phyloP scores from a whole-genome alignment of 768 basidiomycete genomes.

The Cystoderma amianthinum region DNA sequence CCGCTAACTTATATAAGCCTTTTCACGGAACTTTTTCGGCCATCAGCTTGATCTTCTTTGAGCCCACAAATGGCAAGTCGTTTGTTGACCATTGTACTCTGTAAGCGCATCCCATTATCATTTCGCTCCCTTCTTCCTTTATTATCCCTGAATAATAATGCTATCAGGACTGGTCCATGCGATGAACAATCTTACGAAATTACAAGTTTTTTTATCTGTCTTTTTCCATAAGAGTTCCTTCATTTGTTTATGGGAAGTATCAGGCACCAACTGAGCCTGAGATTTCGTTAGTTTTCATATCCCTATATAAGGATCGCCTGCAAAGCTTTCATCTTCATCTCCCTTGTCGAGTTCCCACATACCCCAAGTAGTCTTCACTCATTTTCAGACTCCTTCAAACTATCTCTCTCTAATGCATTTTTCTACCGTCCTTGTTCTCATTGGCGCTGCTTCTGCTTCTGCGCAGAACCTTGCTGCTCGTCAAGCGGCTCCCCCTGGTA shows the following conservation, averaged over 20 bases:
- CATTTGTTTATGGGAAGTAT: neutral
- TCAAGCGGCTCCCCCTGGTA: slow-evolving; percentile 22
- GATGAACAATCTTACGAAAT: neutral
- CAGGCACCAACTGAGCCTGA: neutral
- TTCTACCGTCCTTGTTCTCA: slow-evolving; percentile 29
- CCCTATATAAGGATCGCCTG: neutral
- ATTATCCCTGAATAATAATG: neutral
- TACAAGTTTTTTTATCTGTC: no score
- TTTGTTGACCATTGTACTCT: slow-evolving; percentile 20
- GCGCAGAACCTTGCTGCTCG: slow-evolving; percentile 25
- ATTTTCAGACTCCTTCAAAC: slow-evolving; percentile 10
- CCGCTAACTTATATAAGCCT: slow-evolving; percentile 15
- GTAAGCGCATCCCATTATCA: slow-evolving; percentile 21
- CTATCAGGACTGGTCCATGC: neutral
- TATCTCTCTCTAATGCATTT: slow-evolving; percentile 53
- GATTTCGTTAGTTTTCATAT: neutral
- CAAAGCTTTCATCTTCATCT: neutral
- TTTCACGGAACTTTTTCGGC: neutral
- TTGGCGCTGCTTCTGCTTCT: slow-evolving; percentile 31
- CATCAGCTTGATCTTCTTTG: neutral
- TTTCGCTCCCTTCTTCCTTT: neutral
- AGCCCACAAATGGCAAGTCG: neutral
- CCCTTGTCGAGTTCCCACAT: slow-evolving; percentile 1
- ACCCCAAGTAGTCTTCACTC: neutral
- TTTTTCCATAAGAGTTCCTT: neutral